Evolutionary conservation across 225 moss, liverwort and hornwort genomes (phyloP).

Genomic region (Ulota crispa): DNA sequence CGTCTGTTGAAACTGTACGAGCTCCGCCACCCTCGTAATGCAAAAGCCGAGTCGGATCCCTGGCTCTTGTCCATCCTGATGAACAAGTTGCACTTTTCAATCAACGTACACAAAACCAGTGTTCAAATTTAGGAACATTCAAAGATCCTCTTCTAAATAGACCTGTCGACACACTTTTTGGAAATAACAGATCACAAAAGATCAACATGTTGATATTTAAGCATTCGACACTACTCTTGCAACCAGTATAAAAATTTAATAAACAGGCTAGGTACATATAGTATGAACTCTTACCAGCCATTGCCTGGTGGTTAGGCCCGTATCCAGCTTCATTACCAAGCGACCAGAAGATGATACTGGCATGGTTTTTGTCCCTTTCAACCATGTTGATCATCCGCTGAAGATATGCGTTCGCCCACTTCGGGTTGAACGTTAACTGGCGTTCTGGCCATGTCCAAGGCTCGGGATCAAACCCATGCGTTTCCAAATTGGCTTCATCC

Average conservation of each 20-base stretch:
- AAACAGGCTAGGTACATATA: not conserved
- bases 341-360: slow-evolving; percentile 94
- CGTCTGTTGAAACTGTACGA: slow-evolving; percentile 85
- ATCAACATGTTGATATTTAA: not conserved
- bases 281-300: slow-evolving; percentile 70
- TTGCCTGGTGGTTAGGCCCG: slow-evolving; percentile 95
- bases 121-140: not conserved
- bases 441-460: slow-evolving; percentile 82
- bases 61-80: slow-evolving; percentile 85
- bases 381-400: slow-evolving; percentile 98
- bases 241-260: not conserved
- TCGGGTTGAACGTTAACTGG: slow-evolving; percentile 83
- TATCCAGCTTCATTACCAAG: slow-evolving; percentile 95
- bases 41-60: slow-evolving; percentile 79
- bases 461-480: slow-evolving; percentile 97
- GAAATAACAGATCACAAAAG: not conserved
- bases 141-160: not conserved
- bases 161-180: not conserved
- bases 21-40: slow-evolving; percentile 98
- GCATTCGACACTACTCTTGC: not conserved
- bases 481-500: slow-evolving; percentile 98
- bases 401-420: slow-evolving; percentile 86
- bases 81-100: not conserved
- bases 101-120: not conserved
- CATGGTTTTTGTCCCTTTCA: slow-evolving; percentile 97